phyloP scores from a whole-genome alignment of 1,284 basidiomycete genomes.

The Cystobasidium pallidum region DNA sequence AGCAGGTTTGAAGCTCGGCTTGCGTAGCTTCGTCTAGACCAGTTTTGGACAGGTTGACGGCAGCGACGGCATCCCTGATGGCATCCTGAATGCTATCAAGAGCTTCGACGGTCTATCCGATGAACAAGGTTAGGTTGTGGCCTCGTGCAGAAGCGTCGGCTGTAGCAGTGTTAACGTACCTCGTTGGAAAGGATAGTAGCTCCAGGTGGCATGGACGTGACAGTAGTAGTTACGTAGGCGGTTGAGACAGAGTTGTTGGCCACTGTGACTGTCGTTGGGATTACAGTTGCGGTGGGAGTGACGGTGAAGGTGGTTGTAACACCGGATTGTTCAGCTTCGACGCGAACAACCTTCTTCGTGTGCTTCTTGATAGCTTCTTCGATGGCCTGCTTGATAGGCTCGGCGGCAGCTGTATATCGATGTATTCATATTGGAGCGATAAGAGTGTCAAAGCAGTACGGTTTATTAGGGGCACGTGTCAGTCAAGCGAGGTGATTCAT shows the following conservation, averaged over 20 bases:
- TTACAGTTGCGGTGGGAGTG: constrained; percentile 17
- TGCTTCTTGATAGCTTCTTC: constrained; percentile 47
- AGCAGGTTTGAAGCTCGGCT: constrained; percentile 46
- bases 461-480: background rate
- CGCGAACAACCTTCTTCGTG: constrained; percentile 20
- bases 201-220: constrained; percentile 45
- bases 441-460: background rate
- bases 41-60: constrained; percentile 47
- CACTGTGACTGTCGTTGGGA: constrained; percentile 23
- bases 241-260: constrained; percentile 33
- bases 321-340: constrained; percentile 34
- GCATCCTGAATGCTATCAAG: constrained; percentile 50
- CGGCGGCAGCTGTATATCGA: constrained; percentile 36
- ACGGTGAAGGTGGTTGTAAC: constrained; percentile 16
- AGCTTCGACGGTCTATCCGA: constrained; percentile 43
- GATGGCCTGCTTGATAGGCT: constrained; percentile 45
- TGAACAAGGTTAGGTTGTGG: background rate
- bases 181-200: constrained; percentile 44
- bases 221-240: constrained; percentile 42
- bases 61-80: constrained; percentile 49
- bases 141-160: constrained; percentile 36
- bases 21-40: constrained; percentile 45
- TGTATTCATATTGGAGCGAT: background rate
- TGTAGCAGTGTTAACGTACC: constrained; percentile 25
- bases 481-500: background rate